These are phyloP conservation scores for Calycina marina DNA, from an alignment of 2,329 filamentous ascomycete species.

Conservation along the genomic window DNA sequence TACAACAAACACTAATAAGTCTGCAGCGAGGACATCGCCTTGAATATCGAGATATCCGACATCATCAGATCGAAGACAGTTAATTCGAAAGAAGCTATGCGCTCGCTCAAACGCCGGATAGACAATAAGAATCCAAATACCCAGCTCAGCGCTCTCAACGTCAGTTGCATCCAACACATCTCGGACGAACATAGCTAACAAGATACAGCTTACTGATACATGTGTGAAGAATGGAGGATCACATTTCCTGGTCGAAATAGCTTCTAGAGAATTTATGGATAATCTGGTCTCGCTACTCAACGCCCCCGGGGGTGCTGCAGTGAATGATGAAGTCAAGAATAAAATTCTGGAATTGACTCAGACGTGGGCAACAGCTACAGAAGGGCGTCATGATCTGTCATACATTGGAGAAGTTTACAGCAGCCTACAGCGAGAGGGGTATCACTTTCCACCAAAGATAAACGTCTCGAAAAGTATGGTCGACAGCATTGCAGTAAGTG, in stretches of 20 bases:
- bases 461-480: conserved; percentile 94
- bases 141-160: conserved; percentile 86
- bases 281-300: conserved; percentile 84
- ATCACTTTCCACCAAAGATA: conserved; percentile 73
- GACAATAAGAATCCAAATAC: conserved; percentile 97
- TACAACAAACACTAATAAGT: too few species aligned
- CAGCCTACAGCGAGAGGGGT: conserved; percentile 70
- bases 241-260: conserved; percentile 90
- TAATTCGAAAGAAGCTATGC: conserved; percentile 95
- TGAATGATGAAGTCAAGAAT: conserved; percentile 72
- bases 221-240: conserved; percentile 96
- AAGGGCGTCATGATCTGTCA: conserved; percentile 65
- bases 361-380: conserved; percentile 79
- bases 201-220: conserved; percentile 73
- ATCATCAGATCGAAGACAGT: conserved; percentile 95
- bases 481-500: conserved; percentile 85
- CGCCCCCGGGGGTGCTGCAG: conserved; percentile 54
- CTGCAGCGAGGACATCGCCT: conserved; percentile 89
- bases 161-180: conserved; percentile 25
- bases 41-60: conserved; percentile 97
- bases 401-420: conserved; percentile 86
- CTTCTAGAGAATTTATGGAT: conserved; percentile 96
- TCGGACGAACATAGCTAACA: conserved; percentile 18
- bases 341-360: conserved; percentile 94
- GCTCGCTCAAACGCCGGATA: conserved; percentile 83